Evolutionary conservation across 2,329 filamentous ascomycete species (phyloP).

Genomic region (Aspergillus versicolor): DNA sequence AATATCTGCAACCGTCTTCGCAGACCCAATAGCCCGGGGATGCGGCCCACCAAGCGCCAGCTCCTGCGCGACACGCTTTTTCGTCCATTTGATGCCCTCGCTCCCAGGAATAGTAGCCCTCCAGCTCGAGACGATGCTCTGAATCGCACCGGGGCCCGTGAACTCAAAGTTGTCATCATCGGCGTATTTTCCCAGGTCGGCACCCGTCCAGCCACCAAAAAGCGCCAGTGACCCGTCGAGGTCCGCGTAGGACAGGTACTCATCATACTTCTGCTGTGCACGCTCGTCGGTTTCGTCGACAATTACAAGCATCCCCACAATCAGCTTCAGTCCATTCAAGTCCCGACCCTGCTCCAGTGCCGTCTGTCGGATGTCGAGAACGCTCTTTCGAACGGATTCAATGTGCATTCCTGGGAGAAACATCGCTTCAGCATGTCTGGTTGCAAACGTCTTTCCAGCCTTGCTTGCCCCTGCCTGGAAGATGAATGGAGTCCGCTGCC

Average conservation of each 20-base stretch:
- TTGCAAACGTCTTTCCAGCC: neutral
- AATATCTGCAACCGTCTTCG: conserved; percentile 26
- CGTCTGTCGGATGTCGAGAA: neutral
- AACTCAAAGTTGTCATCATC: conserved; percentile 21
- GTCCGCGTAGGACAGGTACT: too few relatives aligned
- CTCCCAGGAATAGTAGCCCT: conserved; percentile 41
- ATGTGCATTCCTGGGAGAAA: neutral
- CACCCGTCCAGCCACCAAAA: too few relatives aligned
- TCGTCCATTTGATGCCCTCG: conserved; percentile 35
- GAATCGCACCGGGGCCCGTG: conserved; percentile 38
- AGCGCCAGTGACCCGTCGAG: too few relatives aligned
- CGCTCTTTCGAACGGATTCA: neutral
- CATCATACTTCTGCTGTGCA: too few relatives aligned
- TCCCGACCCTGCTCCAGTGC: conserved; percentile 32
- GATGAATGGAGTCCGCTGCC: neutral
- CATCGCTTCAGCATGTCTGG: conserved; percentile 2
- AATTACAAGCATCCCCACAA: conserved; percentile 42
- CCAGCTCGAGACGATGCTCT: conserved; percentile 44
- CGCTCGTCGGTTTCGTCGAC: conserved; percentile 40
- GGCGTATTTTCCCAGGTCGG: neutral
- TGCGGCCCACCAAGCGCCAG: conserved; percentile 16
- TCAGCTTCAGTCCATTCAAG: conserved; percentile 37
- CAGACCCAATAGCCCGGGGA: conserved; percentile 5
- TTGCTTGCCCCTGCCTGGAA: conserved; percentile 2
- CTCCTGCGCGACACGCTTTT: conserved; percentile 26